Conservation (phyloP, 768 basidiomycete genomes). For the Suillus bovinus region DNA sequence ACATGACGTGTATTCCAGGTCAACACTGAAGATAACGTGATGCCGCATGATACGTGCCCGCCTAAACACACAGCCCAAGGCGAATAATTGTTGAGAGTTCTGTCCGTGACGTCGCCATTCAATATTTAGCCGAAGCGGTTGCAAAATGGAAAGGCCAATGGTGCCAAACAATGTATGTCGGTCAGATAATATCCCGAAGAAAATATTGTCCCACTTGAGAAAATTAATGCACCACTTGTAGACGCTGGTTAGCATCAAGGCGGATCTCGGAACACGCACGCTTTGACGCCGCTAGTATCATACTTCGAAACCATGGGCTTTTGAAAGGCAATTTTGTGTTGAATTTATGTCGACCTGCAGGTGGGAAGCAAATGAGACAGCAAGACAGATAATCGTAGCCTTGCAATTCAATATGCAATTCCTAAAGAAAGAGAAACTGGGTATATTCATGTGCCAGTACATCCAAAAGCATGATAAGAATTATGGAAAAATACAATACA, state of each 20-base stretch:
- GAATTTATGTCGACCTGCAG: neutral
- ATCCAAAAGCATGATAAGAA: neutral
- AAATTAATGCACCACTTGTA: neutral
- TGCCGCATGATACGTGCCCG: slow-evolving; percentile 33
- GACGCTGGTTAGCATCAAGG: neutral
- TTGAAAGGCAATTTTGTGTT: neutral
- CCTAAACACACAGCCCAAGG: slow-evolving; percentile 57
- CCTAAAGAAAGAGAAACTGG: too few relatives aligned
- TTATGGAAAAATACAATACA: slow-evolving; percentile 1
- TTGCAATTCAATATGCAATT: neutral
- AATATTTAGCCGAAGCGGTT: slow-evolving; percentile 24
- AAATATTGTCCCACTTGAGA: neutral
- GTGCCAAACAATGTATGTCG: neutral
- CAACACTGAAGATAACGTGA: neutral
- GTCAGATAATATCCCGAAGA: neutral
- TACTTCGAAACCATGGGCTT: neutral
- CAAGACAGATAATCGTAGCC: too few relatives aligned
- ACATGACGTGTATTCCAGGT: neutral
- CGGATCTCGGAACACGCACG: neutral
- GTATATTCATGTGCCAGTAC: neutral
- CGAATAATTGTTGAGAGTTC: slow-evolving; percentile 70
- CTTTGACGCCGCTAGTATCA: neutral
- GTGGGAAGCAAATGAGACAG: neutral
- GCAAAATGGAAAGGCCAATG: neutral
- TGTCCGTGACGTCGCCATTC: slow-evolving; percentile 48